Conservation (phyloP, 208 protist species). For the Acanthamoeba sp. region DNA sequence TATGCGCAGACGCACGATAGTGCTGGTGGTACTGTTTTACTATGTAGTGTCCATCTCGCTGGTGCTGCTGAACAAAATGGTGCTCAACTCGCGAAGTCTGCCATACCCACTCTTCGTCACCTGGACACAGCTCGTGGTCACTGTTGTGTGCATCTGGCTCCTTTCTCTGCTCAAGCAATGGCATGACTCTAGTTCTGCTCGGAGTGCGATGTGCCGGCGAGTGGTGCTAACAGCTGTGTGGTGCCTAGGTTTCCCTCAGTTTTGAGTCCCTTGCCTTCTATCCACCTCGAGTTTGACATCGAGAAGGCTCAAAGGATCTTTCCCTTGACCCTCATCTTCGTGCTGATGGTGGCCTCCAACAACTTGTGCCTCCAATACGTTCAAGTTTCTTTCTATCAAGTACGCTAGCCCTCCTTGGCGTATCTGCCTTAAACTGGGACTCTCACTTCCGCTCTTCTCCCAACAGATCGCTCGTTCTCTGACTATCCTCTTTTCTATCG, state of each 20-base stretch:
- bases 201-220: too few species aligned
- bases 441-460: neutral
- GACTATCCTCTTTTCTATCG: constrained; percentile 79
- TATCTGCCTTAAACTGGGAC: too few species aligned
- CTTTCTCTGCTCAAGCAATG: neutral
- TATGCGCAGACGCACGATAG: constrained; percentile 17
- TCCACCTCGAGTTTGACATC: neutral
- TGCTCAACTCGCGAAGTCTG: constrained; percentile 50
- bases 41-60: constrained; percentile 74
- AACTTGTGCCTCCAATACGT: constrained; percentile 80
- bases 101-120: constrained; percentile 33
- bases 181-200: neutral
- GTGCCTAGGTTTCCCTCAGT: neutral
- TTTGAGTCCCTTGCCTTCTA: neutral
- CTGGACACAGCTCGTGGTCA: constrained; percentile 35
- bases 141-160: constrained; percentile 14
- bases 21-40: constrained; percentile 78
- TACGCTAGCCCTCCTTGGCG: neutral
- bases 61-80: constrained; percentile 82
- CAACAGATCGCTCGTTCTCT: constrained; percentile 72
- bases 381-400: constrained; percentile 79
- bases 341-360: constrained; percentile 77
- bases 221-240: too few species aligned
- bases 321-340: constrained; percentile 65
- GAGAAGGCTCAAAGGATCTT: constrained; percentile 61